phyloP scores from a whole-genome alignment of 148 eudicot species.

The Amaranthus hypochondriacus region DNA sequence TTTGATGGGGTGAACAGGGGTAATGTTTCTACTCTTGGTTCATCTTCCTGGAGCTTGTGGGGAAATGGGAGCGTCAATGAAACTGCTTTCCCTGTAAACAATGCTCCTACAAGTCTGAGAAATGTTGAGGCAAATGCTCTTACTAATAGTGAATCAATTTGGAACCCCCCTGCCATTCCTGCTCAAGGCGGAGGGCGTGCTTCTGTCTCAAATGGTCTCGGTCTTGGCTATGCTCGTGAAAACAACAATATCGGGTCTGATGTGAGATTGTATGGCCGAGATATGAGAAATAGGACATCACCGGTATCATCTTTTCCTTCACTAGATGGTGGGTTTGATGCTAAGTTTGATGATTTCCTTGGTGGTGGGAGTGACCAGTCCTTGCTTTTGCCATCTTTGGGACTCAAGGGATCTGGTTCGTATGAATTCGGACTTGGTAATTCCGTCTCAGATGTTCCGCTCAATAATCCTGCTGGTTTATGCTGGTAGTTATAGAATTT shows the following conservation, averaged over 20 bases:
- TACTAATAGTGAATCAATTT: constrained; percentile 51
- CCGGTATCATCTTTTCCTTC: constrained; percentile 42
- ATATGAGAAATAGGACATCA: constrained; percentile 28
- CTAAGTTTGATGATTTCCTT: constrained; percentile 43
- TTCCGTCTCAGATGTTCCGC: constrained; percentile 56
- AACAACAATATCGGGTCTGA: constrained; percentile 37
- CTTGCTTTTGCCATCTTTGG: constrained; percentile 63
- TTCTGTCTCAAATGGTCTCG: constrained; percentile 34
- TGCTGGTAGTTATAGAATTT: constrained; percentile 70
- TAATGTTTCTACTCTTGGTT: constrained; percentile 41
- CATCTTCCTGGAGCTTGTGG: constrained; percentile 60
- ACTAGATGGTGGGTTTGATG: constrained; percentile 42
- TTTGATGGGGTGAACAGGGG: constrained; percentile 50
- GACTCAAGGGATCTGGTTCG: constrained; percentile 50
- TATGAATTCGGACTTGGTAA: constrained; percentile 61
- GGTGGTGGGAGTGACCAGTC: constrained; percentile 50
- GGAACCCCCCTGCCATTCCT: constrained; percentile 59
- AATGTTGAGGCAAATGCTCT: constrained; percentile 35
- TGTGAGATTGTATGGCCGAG: constrained; percentile 43
- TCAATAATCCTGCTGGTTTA: constrained; percentile 61
- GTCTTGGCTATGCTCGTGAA: constrained; percentile 35
- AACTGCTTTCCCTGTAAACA: constrained; percentile 36
- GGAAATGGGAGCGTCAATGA: constrained; percentile 50
- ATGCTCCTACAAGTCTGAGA: constrained; percentile 44
- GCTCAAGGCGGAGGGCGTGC: constrained; percentile 44